These are phyloP conservation scores for Actinomucor elegans DNA, from an alignment of 371 early-diverging fungal species.

Conservation along the genomic window DNA sequence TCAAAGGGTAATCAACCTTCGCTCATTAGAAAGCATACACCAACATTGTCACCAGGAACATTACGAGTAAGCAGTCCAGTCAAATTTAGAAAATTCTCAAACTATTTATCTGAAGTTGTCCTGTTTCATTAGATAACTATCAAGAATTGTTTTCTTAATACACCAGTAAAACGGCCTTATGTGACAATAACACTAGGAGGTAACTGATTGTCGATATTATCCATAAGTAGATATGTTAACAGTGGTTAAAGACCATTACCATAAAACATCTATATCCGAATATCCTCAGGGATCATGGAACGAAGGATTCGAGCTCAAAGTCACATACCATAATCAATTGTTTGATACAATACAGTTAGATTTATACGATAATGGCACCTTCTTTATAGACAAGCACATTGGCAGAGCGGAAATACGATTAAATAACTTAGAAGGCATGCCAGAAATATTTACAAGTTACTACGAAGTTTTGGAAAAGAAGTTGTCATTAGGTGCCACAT, in stretches of 20 bases:
- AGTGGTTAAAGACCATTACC: constrained; percentile 54
- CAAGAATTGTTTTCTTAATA: constrained; percentile 31
- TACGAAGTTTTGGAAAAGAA: constrained; percentile 72
- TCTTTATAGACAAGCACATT: constrained; percentile 65
- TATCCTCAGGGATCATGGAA: constrained; percentile 63
- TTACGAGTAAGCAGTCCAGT: constrained; percentile 4
- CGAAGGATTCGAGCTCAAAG: constrained; percentile 71
- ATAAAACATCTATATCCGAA: constrained; percentile 63
- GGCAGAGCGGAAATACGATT: constrained; percentile 74
- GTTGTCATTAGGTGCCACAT: constrained; percentile 56
- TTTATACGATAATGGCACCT: constrained; percentile 58
- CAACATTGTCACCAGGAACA: constrained; percentile 7
- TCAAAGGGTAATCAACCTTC: no score
- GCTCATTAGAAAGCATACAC: constrained; percentile 1
- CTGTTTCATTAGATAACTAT: constrained; percentile 25
- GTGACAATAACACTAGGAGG: constrained; percentile 38
- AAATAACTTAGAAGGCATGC: constrained; percentile 61
- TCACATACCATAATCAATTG: constrained; percentile 73
- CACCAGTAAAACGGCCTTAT: constrained; percentile 34
- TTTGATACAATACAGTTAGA: constrained; percentile 72
- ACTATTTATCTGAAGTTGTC: not conserved
- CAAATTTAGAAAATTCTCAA: no score
- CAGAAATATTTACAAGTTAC: constrained; percentile 68
- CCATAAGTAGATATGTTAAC: not conserved
- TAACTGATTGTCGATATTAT: no score